Evolutionary conservation across 2,329 filamentous ascomycete genomes (phyloP), one percentile per base, ranked within the genome.

Genomic region (Zymoseptoria ardabiliae): DNA sequence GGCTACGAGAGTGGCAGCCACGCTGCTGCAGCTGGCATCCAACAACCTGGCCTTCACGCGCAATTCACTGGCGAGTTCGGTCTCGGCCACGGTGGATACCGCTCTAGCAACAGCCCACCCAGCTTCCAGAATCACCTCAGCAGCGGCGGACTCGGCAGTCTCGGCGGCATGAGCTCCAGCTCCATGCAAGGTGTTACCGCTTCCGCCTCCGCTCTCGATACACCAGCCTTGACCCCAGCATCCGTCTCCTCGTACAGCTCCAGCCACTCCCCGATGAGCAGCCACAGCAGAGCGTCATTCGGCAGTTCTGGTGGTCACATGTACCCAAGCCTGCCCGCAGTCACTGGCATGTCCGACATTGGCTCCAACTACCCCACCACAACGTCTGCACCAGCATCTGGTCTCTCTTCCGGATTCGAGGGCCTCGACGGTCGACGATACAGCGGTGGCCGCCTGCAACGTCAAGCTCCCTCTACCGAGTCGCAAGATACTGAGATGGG

Each of bases 1-100:
- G 62, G 59, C 56, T 97, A 97, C 71, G 94, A 97, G 77, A 96
- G 88, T 73, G 87, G 91, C 56, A 71, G 69, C 56, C 87, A 91
- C 55, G 87, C 91, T 30, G 90, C 90, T 2, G 85, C 85, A 11
- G 87, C 88, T 50, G 89, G 90, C 59, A 84, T 95, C 60, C 88
- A 89, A 68, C 85, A 91, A 63, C 85, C 89, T 55, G 86, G 86
- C 61, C 78, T 83, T 17, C 87, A 91, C 71, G 86, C 88, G 69
- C 70, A 72, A 50, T 71, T 70, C 63, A 66, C 71, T 19, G 66
- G 68, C 57, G 71, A 70, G 58, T 70, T 70, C 59, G 82, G 81
- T 71, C 79, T 83, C 55, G 63, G 64, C 48, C 82, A 78, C 67
- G 76, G 82, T 70, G 81, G 65, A 51, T 83, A 82, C 71, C 81